A percentile compares a stretch with the other conserved stretches of the same genome.
Conservation (phyloP, 371 early-diverging fungal genomes). For the Coemansia sp. region DNA sequence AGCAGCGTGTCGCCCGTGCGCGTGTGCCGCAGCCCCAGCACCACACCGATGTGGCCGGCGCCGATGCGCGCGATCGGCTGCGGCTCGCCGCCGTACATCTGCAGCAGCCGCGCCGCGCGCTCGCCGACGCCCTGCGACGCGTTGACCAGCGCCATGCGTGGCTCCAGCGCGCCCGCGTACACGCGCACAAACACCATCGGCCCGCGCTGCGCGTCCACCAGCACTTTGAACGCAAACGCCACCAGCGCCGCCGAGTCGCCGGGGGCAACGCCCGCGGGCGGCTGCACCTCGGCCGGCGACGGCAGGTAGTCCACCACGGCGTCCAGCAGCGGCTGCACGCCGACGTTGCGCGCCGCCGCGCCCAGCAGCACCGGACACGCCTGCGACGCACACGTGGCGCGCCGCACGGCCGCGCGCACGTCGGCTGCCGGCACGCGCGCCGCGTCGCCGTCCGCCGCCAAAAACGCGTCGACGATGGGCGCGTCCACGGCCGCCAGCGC, state of each 20-base stretch:
- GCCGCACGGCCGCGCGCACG: conserved; percentile 67
- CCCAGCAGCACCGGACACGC: conserved; percentile 89
- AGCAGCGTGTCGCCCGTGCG: conserved; percentile 92
- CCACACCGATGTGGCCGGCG: conserved; percentile 88
- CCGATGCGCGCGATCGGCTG: conserved; percentile 78
- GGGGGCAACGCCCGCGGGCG: conserved; percentile 32
- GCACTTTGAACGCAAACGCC: conserved; percentile 94
- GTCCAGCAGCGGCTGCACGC: conserved; percentile 91
- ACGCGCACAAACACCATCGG: conserved; percentile 92
- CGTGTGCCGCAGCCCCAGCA: conserved; percentile 84
- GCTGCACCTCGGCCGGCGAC: conserved; percentile 73
- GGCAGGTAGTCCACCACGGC: conserved; percentile 88
- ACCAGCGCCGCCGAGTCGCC: conserved; percentile 56
- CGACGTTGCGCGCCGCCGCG: conserved; percentile 84
- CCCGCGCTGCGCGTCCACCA: conserved; percentile 80
- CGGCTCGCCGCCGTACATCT: conserved; percentile 89
- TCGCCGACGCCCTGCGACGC: conserved; percentile 66
- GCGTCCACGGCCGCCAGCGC: conserved; percentile 84
- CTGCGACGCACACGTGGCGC: conserved; percentile 64
- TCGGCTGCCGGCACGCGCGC: conserved; percentile 59
- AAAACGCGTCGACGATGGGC: conserved; percentile 74
- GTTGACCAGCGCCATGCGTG: conserved; percentile 68
- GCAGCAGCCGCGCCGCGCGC: conserved; percentile 79
- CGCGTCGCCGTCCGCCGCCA: conserved; percentile 72
- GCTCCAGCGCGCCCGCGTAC: conserved; percentile 78